Conservation (phyloP, 306 rosid species). For the Cajanus cajan region DNA sequence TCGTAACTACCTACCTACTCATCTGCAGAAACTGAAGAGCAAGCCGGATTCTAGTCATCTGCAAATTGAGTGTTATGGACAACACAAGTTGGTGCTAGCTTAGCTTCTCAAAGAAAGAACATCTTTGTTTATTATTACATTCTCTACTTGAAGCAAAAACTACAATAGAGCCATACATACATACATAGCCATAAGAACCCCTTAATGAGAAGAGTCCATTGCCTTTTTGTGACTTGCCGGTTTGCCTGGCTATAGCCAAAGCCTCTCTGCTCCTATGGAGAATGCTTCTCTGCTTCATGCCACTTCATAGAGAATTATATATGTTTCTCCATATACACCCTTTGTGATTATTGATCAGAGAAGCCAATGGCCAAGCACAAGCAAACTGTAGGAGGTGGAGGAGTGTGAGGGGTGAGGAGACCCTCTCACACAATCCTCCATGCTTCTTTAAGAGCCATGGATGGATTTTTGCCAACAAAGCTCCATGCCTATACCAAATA, state of each 20-base stretch:
- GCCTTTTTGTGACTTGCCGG: constrained; percentile 96
- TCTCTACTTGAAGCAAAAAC: constrained; percentile 5
- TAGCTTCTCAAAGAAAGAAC: constrained; percentile 21
- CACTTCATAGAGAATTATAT: constrained; percentile 1
- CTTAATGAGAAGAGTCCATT: constrained; percentile 45
- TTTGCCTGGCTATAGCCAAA: constrained; percentile 48
- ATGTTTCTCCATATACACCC: constrained; percentile 6
- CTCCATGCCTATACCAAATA: constrained; percentile 29
- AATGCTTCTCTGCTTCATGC: constrained; percentile 22
- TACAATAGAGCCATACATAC: constrained; percentile 20
- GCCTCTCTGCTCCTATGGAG: constrained; percentile 26
- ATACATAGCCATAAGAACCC: constrained; percentile 35
- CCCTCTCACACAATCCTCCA: constrained; percentile 38
- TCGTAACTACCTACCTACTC: constrained; percentile 27
- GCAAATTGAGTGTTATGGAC: constrained; percentile 35
- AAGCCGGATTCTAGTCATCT: constrained; percentile 22
- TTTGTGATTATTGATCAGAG: not conserved
- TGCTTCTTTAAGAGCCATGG: constrained; percentile 40
- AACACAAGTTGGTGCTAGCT: constrained; percentile 14
- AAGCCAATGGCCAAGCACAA: constrained; percentile 40
- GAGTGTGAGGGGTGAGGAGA: constrained; percentile 37
- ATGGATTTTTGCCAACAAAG: constrained; percentile 39
- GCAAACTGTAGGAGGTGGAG: constrained; percentile 47
- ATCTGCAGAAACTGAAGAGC: constrained; percentile 37
- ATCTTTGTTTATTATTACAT: constrained; percentile 39